Conservation (phyloP, 805 yeast species). For the Groenewaldozyma salmanticensis region DNA sequence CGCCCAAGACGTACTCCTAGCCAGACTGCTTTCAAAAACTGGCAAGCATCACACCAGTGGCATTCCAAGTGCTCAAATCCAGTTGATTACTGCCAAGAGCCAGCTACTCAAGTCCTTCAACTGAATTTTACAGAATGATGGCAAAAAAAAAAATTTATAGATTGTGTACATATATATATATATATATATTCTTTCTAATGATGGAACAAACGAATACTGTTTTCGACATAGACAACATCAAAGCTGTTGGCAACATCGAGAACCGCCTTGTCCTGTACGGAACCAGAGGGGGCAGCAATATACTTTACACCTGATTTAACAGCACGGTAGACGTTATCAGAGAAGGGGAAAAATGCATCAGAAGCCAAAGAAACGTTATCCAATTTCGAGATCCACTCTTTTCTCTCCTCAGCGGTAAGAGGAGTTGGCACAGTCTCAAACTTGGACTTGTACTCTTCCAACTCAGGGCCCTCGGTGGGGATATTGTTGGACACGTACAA, state of each 20-base stretch:
- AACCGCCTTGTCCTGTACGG: slow-evolving; percentile 95
- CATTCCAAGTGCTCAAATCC: too few species aligned
- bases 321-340: slow-evolving; percentile 97
- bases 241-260: slow-evolving; percentile 90
- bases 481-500: slow-evolving; percentile 85
- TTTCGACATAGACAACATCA: slow-evolving; percentile 87
- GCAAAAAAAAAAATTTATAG: too few species aligned
- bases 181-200: slow-evolving; percentile 40
- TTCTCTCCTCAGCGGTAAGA: slow-evolving; percentile 70
- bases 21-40: too few species aligned
- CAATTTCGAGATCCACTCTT: slow-evolving; percentile 75
- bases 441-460: slow-evolving; percentile 82
- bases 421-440: slow-evolving; percentile 79
- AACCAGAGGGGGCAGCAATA: slow-evolving; percentile 95
- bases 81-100: too few species aligned
- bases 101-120: too few species aligned
- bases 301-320: slow-evolving; percentile 92
- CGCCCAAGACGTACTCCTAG: too few species aligned
- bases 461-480: slow-evolving; percentile 87
- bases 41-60: too few species aligned
- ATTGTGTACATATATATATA: too few species aligned
- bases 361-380: slow-evolving; percentile 85
- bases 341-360: slow-evolving; percentile 99
- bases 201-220: slow-evolving; percentile 96
- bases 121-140: too few species aligned